Evolutionary conservation across 2,329 filamentous ascomycete species (phyloP), one percentile per base, ranked within the genome.

Genomic region (Colletotrichum viniferum): DNA sequence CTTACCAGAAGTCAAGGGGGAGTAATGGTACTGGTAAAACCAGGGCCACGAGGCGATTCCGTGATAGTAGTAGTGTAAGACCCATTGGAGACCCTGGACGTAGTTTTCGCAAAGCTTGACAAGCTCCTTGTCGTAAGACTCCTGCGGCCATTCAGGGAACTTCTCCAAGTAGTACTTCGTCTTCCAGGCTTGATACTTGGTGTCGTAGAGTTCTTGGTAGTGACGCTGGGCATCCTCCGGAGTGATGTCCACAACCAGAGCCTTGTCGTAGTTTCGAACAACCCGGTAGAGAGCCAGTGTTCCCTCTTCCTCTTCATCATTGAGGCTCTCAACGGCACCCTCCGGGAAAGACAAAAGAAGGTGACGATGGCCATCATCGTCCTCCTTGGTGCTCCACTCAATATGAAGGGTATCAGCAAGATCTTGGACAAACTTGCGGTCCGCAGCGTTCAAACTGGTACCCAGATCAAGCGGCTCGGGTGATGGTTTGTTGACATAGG

Each of bases 31-130:
- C 76, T 90, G 89, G 85, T 98, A 99, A 86, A 95, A 99, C 97
- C 97, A 99, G 16, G 97, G 96, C 97, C 97, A 99, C 14, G 96
- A 98, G 18, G 95, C 97, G 76, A 99, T 97, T 77, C 97, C 97
- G 69, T 94, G 93, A 86, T 99, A 99, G 85, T 99, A 99, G 87
- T 99, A 99, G 85, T 94, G 98, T 65, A 99, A 88, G 58, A 99
- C 97, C 97, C 97, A 99, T 83, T 99, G 97, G 76, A 99, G 87
- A 76, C 97, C 97, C 85, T 99, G 95, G 8, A 99, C 96, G 81
- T 99, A 99, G 85, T 98, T 99, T 85, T 98, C 96, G 30, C 95
- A 94, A 76, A 99, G 88, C 78, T 94, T 93, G 69, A 89, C 93
- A 81, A 98, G 89, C 83, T 98, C 95, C 55, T 92, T 80, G 21